Evolutionary conservation across 2,329 filamentous ascomycete species (phyloP).

Genomic region (Bipolaris sorokiniana): DNA sequence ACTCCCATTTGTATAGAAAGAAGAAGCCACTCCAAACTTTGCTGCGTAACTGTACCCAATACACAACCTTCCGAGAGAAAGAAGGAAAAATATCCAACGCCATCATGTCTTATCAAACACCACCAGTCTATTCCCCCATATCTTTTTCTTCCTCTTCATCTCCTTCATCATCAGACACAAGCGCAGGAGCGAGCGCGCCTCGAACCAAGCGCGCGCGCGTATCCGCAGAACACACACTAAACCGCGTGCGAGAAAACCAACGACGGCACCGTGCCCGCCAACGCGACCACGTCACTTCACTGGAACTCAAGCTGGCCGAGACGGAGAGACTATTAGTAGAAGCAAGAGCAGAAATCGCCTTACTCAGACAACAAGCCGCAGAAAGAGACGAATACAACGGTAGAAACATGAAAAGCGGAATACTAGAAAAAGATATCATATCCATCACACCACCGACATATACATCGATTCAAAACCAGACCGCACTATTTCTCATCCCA

Average conservation of each 20-base stretch:
- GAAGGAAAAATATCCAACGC: not conserved
- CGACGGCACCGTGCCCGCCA: constrained; percentile 57
- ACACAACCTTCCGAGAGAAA: too few relatives aligned
- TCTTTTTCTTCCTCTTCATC: constrained; percentile 16
- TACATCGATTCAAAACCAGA: not conserved
- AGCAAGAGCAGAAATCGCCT: constrained; percentile 35
- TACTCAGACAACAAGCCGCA: constrained; percentile 25
- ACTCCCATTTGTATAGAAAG: not conserved
- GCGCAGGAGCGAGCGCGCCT: constrained; percentile 6
- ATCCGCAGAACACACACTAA: constrained; percentile 46
- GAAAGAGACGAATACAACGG: not conserved
- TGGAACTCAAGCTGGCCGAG: constrained; percentile 47
- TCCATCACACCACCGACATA: not conserved
- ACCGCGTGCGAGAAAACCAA: constrained; percentile 59
- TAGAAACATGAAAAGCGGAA: not conserved
- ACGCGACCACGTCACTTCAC: constrained; percentile 49
- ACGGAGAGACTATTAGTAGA: constrained; percentile 34
- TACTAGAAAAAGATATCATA: not conserved
- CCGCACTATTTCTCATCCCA: constrained; percentile 6
- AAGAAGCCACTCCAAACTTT: not conserved
- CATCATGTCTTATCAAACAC: constrained; percentile 11
- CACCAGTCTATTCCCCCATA: constrained; percentile 13
- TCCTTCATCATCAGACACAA: constrained; percentile 16
- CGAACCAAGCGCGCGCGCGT: constrained; percentile 28
- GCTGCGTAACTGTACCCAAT: not conserved